Conservation (phyloP, 495 filamentous ascomycete genomes). For the Penicillium herquei region DNA sequence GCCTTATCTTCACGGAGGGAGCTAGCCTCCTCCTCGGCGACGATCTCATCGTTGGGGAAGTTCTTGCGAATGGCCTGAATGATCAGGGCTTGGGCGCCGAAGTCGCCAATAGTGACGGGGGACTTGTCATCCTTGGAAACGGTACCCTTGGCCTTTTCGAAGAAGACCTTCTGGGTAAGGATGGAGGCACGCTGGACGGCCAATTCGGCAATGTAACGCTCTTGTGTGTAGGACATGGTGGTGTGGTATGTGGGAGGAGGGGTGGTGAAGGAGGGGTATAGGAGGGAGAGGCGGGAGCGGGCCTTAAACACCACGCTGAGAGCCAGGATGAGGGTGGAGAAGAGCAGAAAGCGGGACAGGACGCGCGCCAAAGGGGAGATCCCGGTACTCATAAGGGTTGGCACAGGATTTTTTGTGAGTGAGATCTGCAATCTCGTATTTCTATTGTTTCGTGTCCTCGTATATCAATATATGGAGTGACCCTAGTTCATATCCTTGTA, state of each 20-base stretch:
- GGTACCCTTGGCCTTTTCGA: constrained; percentile 88
- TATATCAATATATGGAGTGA: no score
- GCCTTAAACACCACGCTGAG: constrained; percentile 45
- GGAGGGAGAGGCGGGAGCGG: constrained; percentile 41
- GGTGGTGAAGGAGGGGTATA: constrained; percentile 33
- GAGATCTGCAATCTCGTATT: background rate
- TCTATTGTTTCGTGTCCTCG: no score
- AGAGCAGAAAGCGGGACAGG: constrained; percentile 37
- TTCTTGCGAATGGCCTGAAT: constrained; percentile 83
- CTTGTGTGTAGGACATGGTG: constrained; percentile 66
- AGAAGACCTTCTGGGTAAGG: constrained; percentile 91
- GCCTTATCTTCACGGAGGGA: constrained; percentile 65
- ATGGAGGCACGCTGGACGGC: constrained; percentile 87
- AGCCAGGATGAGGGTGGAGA: constrained; percentile 51
- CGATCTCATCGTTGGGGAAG: constrained; percentile 88
- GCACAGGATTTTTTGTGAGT: background rate
- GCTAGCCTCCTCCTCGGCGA: constrained; percentile 90
- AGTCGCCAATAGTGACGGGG: constrained; percentile 96
- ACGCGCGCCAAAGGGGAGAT: constrained; percentile 23
- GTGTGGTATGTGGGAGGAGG: constrained; percentile 24
- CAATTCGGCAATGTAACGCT: constrained; percentile 83
- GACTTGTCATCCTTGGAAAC: constrained; percentile 92
- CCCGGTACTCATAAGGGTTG: background rate
- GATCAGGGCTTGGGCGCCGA: constrained; percentile 94
- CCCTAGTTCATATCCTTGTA: no score